phyloP scores from a whole-genome alignment of 495 filamentous ascomycete species.

The Xylaria longipes region DNA sequence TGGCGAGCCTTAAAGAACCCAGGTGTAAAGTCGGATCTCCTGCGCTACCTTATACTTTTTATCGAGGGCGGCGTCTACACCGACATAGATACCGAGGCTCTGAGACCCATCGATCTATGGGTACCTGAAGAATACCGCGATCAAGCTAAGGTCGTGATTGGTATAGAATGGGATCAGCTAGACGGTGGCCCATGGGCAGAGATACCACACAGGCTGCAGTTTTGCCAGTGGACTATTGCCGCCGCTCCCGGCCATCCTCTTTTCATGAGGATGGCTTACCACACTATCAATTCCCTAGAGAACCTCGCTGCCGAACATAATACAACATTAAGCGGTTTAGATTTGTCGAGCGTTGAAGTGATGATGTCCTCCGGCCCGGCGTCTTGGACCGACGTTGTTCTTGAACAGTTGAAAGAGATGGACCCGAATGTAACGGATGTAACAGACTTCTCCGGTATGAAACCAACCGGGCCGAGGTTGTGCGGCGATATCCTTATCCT shows the following conservation, averaged over 20 bases:
- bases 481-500: constrained; percentile 39
- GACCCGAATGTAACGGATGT: constrained; percentile 23
- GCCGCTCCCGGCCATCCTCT: constrained; percentile 47
- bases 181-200: constrained; percentile 33
- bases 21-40: constrained; percentile 58
- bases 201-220: constrained; percentile 45
- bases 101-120: constrained; percentile 56
- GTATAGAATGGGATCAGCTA: constrained; percentile 46
- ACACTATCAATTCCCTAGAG: constrained; percentile 42
- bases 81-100: constrained; percentile 64
- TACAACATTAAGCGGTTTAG: constrained; percentile 21
- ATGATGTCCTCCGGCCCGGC: constrained; percentile 42
- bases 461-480: constrained; percentile 29
- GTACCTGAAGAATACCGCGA: constrained; percentile 56
- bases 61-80: constrained; percentile 64
- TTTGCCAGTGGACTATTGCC: constrained; percentile 52
- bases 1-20: constrained; percentile 51
- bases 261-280: constrained; percentile 43
- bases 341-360: constrained; percentile 35
- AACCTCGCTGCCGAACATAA: constrained; percentile 27
- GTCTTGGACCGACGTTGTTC: constrained; percentile 39
- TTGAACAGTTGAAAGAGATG: constrained; percentile 31
- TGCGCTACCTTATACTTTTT: constrained; percentile 64
- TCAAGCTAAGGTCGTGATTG: constrained; percentile 33
- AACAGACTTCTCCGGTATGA: constrained; percentile 34